Percentiles rank a stretch among this genome's conserved stretches.
Conservation (phyloP, 495 filamentous ascomycete species). For the Chaetomium fimeti region DNA sequence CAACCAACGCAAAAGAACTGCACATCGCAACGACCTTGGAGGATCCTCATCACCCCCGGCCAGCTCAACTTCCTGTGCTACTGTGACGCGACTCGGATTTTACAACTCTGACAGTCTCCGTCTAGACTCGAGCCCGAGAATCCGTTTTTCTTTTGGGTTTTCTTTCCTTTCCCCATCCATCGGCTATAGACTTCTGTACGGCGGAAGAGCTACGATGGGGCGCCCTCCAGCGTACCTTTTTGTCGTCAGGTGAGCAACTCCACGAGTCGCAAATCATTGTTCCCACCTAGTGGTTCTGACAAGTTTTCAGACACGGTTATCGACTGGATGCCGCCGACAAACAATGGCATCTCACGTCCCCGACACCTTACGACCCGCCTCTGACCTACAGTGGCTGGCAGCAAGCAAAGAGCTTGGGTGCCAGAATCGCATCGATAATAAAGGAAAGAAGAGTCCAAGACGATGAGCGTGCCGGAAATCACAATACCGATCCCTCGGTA, state of each 20-base stretch:
- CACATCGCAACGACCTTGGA: too few species aligned
- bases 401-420: conserved; percentile 75
- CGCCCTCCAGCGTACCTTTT: conserved; percentile 59
- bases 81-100: too few species aligned
- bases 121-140: background rate
- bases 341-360: conserved; percentile 92
- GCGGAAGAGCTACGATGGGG: conserved; percentile 38
- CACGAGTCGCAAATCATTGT: too few species aligned
- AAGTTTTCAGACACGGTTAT: conserved; percentile 70
- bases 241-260: conserved; percentile 67
- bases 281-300: background rate
- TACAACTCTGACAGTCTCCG: too few species aligned
- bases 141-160: background rate
- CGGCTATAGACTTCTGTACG: background rate
- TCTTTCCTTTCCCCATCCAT: background rate
- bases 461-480: conserved; percentile 35
- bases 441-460: conserved; percentile 43
- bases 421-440: conserved; percentile 74
- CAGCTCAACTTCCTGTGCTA: too few species aligned
- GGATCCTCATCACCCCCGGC: too few species aligned
- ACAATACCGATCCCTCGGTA: conserved; percentile 10
- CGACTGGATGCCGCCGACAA: conserved; percentile 91
- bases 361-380: conserved; percentile 92
- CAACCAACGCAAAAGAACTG: too few species aligned
- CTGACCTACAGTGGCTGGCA: conserved; percentile 93